Evolutionary conservation across 2,329 filamentous ascomycete genomes (phyloP).

Genomic region (Eutypa lata): DNA sequence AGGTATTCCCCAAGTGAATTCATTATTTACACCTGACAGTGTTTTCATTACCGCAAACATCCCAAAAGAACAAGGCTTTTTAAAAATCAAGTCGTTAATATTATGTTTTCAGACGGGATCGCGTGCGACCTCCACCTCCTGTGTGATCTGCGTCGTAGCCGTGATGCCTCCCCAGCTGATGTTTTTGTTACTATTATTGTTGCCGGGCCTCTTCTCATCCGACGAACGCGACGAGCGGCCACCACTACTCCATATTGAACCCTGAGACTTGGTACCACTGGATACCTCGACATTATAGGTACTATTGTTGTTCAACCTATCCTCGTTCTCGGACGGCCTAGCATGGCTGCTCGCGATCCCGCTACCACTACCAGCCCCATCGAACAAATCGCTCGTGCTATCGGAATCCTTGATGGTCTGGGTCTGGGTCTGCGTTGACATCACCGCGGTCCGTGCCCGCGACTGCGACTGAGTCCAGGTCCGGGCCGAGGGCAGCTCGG

Average conservation of each 20-base stretch:
- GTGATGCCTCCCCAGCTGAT: not conserved
- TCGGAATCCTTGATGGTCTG: not conserved
- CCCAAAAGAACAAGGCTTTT: not conserved
- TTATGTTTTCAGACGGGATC: not conserved
- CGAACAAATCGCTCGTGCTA: not conserved
- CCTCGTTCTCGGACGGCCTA: not conserved
- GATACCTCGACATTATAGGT: not conserved
- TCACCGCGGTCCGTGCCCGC: too few relatives aligned
- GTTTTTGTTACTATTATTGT: not conserved
- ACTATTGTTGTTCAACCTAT: not conserved
- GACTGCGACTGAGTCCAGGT: not conserved
- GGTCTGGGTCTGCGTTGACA: too few relatives aligned
- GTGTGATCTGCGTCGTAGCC: not conserved
- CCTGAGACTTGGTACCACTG: not conserved
- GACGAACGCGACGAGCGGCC: not conserved
- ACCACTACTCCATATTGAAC: not conserved
- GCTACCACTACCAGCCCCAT: not conserved
- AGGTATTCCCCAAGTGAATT: too few relatives aligned
- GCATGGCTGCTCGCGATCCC: too few relatives aligned
- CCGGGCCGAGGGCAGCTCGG: not conserved
- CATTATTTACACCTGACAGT: too few relatives aligned
- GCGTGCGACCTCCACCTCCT: not conserved
- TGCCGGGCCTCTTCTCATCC: not conserved
- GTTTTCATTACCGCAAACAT: too few relatives aligned
- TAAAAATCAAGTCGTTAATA: not conserved